phyloP scores from a whole-genome alignment of 139 green algal species.

The Volvox reticuliferus region DNA sequence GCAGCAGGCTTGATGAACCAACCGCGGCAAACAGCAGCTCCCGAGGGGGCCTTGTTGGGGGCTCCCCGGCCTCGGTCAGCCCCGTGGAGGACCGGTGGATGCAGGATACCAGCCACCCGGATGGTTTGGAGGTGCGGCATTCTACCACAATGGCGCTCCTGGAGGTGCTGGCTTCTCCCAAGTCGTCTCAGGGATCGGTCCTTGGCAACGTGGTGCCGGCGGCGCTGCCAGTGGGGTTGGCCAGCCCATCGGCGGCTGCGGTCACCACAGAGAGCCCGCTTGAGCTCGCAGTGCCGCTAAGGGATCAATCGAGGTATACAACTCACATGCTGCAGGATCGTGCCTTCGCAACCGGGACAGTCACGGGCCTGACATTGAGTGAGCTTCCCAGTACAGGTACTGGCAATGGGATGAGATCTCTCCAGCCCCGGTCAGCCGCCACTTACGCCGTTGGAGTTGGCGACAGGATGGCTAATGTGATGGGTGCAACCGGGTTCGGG shows the following conservation, averaged over 20 bases:
- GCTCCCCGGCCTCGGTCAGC: neutral
- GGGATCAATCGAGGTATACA: no score
- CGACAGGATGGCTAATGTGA: no score
- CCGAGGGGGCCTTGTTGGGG: neutral
- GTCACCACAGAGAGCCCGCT: neutral
- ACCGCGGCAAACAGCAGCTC: neutral
- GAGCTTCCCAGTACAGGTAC: no score
- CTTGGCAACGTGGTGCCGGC: neutral
- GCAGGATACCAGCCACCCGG: neutral
- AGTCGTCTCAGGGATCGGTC: conserved; percentile 13
- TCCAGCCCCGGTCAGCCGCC: no score
- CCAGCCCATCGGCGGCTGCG: neutral
- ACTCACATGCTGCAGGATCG: no score
- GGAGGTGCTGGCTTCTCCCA: conserved; percentile 9
- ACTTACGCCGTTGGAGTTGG: no score
- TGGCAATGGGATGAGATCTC: no score
- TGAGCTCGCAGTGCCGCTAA: no score
- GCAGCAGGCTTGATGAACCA: neutral
- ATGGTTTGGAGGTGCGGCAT: neutral
- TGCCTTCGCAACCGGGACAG: no score
- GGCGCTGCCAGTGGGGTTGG: no score
- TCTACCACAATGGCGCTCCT: conserved; percentile 3
- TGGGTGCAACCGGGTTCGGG: no score
- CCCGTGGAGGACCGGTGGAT: neutral
- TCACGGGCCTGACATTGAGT: no score